Evolutionary conservation across 805 yeast species (phyloP), one percentile per base, ranked within the genome.

Genomic region (Clavispora santaluciae): DNA sequence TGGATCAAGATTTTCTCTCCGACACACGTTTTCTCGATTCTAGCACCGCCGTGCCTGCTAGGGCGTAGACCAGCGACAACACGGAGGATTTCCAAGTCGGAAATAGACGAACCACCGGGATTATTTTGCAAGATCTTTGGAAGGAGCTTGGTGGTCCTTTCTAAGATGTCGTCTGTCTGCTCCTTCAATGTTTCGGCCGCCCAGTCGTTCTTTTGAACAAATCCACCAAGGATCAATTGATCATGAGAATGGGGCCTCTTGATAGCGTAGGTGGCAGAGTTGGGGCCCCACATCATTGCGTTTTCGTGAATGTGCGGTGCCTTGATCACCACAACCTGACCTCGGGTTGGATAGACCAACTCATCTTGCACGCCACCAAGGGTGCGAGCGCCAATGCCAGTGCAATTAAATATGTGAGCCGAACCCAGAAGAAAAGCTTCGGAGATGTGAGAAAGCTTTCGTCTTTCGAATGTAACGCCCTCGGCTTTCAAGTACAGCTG

Each of bases 1-100:
- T 86, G 95, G 17, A 86, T 68, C 13, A 82, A 54, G 1, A 68
- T 42, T 8, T 44, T 45, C 3, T 59, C 65, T 9, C 60, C 64
- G 11, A 64, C 61, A 12, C 52, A 26, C 4, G 40, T 44, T 33
- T 60, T 57, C 55, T 83, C 93, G 33, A 86, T 75, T 39, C 95
- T 68, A 5, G 76, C 79, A 4, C 95, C 95, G 11, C 90, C 93
- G 30, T 75, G 70, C 54, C 95, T 73, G 28, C 81, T 70, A 5
- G 95, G 95, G 48, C 95, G 73, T 34, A 84, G 66, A 0, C 95
- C 95, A 6, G 89, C 81, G 1, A 76, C 85, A 29, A 77, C 81
- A 39, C 86, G 72, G 9, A 83, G 38, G 21, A 86, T 70, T 48
- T 81, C 83, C 35, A 66, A 60, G 41, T 66, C 68, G 9, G 48